A percentile compares a stretch with the other conserved stretches of the same genome.
Evolutionary conservation across 345 rosid species (phyloP).

Genomic region (Gossypium longicalyx): DNA sequence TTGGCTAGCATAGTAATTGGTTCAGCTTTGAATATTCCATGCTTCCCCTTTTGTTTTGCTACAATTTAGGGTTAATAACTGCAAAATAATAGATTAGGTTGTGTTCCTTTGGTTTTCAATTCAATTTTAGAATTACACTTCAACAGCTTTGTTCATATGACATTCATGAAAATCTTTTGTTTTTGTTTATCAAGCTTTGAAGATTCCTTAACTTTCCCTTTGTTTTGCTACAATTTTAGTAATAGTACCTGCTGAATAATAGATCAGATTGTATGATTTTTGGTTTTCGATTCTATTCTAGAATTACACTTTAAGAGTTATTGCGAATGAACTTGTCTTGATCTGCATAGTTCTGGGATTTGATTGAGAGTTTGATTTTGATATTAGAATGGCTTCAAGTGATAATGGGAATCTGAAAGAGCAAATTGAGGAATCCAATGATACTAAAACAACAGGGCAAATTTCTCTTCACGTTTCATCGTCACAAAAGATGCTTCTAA

Average conservation of each 20-base stretch:
- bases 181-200: background rate
- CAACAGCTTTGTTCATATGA: background rate
- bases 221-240: background rate
- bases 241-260: background rate
- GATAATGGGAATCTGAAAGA: constrained; percentile 33
- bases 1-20: background rate
- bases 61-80: background rate
- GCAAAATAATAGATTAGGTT: background rate
- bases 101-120: background rate
- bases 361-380: constrained; percentile 15
- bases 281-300: background rate
- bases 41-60: background rate
- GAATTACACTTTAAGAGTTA: background rate
- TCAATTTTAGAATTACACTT: background rate
- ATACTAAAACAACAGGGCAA: constrained; percentile 20
- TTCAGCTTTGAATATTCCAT: background rate
- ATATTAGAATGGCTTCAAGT: constrained; percentile 37
- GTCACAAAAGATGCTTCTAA: constrained; percentile 34
- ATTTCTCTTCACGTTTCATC: constrained; percentile 46
- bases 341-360: background rate
- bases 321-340: background rate
- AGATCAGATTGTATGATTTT: background rate
- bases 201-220: background rate
- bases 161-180: background rate
- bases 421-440: constrained; percentile 44